Base-by-base conservation (phyloP, 768 basidiomycete species). In the Hemileccinum impolitum region DNA sequence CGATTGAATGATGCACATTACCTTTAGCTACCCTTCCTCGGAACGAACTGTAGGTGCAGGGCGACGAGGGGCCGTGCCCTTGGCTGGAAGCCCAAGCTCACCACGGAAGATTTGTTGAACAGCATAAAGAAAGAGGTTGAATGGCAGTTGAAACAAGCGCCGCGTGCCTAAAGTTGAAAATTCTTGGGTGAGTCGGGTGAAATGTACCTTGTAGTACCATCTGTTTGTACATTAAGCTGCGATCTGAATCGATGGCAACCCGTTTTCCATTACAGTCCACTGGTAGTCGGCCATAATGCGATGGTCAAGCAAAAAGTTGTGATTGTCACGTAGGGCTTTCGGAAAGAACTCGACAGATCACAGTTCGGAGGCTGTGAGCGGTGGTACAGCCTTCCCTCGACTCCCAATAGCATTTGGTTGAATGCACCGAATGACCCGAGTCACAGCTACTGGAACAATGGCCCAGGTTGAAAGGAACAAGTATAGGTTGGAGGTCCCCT, bases 31-130 rank as follows among this genome's bases (percentile, higher is more conserved):
- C 19, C 6, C 3, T 48, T 39, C 5, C 45, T 62, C 4, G 68
- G 63, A 21, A 60, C 57, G 10, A 57, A 62, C 42, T 66, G 61
- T 3, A 51, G 36, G 36, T 53, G 52, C 4, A 52, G 25, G 23
- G 57, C 60, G 15, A 57, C 31, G 37, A 53, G 67, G 6, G 54
- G 47, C 11, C 56, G 59, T 15, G 53, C 49, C 1, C 45, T 68
- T 17, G 66, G 66, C 1, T 68, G 67, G 68, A 34, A 58, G 36
- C 63, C 66, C 4, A 69, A 58, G 37, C n/a, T 74, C 45, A 70
- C 70, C 0, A 43, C 51, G 0, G 57, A 64, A 6, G 64, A 66
- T 18, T 9, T 68, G 26, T 34, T 56, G 34, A 51, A 45, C 25
- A 54, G 59, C 41, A 26, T 66, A 14, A 51, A 25, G 44, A 45